Conservation (phyloP, 345 rosid genomes). For the Rhizophora apiculata region DNA sequence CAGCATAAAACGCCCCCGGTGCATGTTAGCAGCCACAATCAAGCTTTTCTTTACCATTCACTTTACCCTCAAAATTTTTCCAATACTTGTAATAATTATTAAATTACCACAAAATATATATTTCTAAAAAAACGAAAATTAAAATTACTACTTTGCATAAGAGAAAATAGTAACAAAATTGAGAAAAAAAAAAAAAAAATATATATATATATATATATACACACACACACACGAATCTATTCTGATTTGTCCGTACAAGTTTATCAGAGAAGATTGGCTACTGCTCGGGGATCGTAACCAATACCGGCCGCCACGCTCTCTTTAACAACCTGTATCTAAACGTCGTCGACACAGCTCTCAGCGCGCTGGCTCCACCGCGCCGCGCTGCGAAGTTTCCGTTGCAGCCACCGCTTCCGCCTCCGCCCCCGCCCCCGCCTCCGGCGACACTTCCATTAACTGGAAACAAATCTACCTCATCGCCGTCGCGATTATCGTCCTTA, state of each 20-base stretch:
- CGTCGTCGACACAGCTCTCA: slow-evolving; percentile 51
- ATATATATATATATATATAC: not conserved
- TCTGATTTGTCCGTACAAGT: slow-evolving; percentile 15
- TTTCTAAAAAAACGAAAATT: not conserved
- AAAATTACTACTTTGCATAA: not conserved
- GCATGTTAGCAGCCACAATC: slow-evolving; percentile 2
- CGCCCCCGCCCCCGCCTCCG: slow-evolving; percentile 10
- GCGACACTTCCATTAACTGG: slow-evolving; percentile 23
- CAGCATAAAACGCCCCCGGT: not conserved
- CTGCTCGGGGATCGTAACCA: slow-evolving; percentile 79
- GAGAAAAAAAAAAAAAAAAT: not conserved
- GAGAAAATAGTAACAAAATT: not conserved
- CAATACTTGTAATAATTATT: not conserved
- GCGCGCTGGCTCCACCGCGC: slow-evolving; percentile 42
- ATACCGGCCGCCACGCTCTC: slow-evolving; percentile 91
- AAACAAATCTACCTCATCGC: slow-evolving; percentile 35
- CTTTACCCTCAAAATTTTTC: not conserved
- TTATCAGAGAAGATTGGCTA: not conserved
- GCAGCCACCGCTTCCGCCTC: slow-evolving; percentile 9
- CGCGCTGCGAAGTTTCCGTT: slow-evolving; percentile 20
- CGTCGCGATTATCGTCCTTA: slow-evolving; percentile 33
- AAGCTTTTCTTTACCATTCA: too few species aligned
- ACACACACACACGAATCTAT: too few species aligned
- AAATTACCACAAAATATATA: not conserved
- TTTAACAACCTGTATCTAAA: slow-evolving; percentile 65